Evolutionary conservation across 1,284 basidiomycete genomes (phyloP), one percentile per base, ranked within the genome.

Genomic region (Trichosporon faecale): DNA sequence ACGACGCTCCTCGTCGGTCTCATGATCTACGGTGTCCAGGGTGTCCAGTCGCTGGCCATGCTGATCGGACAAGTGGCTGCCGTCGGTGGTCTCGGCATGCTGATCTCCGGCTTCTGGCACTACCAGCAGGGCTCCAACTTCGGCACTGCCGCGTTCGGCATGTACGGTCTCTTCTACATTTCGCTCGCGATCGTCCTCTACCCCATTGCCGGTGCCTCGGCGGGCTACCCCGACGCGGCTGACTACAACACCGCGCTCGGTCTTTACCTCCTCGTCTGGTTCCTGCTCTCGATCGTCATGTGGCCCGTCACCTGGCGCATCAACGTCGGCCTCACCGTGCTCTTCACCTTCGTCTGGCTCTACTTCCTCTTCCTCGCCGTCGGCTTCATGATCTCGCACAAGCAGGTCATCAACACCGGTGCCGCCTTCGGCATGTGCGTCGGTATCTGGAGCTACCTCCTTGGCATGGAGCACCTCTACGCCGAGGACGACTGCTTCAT

Each of bases 91-190:
- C 66, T 72, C 27, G 70, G 70, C 16, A 72, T 72, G 70, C 70
- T 72, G 66, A 72, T 72, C 68, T 72, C 70, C 11, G 68, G 70
- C 12, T 40, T 72, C 55, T 66, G 55, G 68, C 64, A 64, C 66
- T 67, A 72, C 66, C 70, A 72, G 68, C 68, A 69, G 66, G 70
- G 70, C 18, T 44, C 63, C 6, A 69, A 64, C 11, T 72, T 72
- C 27, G 70, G 60, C 49, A 63, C 68, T n/a, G 63, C 68, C 12
- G 70, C 68, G 11, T 72, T 72, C 31, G 70, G 70, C 25, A 69
- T 72, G 70, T 72, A 72, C 68, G 71, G 71, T 11, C 66, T 68
- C 29, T 72, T 72, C 68, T 72, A 69, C 33, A 66, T 72, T n/a
- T 72, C 71, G 11, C 60, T 72, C 21, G 71, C 60, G 6, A 63